A percentile compares a stretch with the other conserved stretches of the same genome.
These are phyloP conservation scores for Solanum chmielewskii DNA, from an alignment of 257 asterid genomes.

Conservation along the genomic window DNA sequence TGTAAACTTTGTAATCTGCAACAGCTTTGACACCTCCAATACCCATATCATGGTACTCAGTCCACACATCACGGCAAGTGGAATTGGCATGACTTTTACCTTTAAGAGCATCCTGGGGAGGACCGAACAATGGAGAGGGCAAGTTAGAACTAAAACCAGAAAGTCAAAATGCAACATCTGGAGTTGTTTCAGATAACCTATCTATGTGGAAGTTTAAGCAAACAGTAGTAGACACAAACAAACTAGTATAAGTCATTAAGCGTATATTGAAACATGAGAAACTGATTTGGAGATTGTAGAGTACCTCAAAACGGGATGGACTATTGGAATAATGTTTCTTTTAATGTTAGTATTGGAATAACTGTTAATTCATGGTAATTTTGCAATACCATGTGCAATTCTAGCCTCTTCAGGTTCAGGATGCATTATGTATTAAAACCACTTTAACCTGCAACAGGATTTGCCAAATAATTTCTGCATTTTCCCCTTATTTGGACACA, in stretches of 20 bases:
- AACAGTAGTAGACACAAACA: neutral
- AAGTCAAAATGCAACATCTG: neutral
- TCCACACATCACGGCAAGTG: slow-evolving; percentile 64
- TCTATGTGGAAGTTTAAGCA: neutral
- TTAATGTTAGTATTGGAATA: neutral
- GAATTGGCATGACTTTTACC: slow-evolving; percentile 47
- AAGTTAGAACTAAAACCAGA: neutral
- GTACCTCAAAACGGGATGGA: neutral
- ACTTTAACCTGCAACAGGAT: neutral
- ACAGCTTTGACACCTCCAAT: slow-evolving; percentile 55
- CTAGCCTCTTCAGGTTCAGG: neutral
- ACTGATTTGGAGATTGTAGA: neutral
- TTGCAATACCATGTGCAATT: neutral
- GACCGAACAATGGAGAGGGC: neutral
- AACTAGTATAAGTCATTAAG: neutral
- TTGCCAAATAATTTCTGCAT: neutral
- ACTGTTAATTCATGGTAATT: neutral
- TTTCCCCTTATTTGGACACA: neutral
- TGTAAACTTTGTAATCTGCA: slow-evolving; percentile 51
- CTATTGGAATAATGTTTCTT: neutral
- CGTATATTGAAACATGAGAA: neutral
- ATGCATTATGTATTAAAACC: neutral
- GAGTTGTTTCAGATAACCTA: neutral
- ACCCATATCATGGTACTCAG: slow-evolving; percentile 77
- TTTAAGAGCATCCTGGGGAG: slow-evolving; percentile 46